Conservation (phyloP, 2,329 filamentous ascomycete species). For the Gremmenia infestans region DNA sequence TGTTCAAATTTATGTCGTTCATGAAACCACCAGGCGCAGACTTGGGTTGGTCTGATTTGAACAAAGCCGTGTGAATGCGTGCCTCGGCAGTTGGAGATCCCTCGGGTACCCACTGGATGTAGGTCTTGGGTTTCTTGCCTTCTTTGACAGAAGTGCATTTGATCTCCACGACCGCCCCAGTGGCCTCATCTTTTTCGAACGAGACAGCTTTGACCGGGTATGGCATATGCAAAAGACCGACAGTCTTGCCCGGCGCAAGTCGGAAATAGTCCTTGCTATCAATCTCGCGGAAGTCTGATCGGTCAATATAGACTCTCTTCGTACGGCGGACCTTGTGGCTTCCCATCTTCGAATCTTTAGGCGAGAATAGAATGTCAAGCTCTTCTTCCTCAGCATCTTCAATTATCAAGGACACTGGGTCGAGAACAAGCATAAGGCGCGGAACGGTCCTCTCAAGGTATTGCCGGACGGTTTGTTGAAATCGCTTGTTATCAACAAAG, state of each 20-base stretch:
- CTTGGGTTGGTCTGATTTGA: conserved; percentile 76
- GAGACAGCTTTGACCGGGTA: conserved; percentile 61
- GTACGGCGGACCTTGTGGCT: conserved; percentile 57
- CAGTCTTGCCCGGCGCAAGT: conserved; percentile 64
- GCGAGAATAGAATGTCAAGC: conserved; percentile 66
- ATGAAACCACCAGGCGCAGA: conserved; percentile 72
- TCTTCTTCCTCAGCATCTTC: conserved; percentile 58
- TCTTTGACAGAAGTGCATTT: conserved; percentile 56
- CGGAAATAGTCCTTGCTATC: conserved; percentile 69
- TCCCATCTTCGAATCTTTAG: conserved; percentile 54
- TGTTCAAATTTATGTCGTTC: conserved; percentile 74
- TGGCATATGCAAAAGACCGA: conserved; percentile 64
- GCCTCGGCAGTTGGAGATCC: conserved; percentile 43
- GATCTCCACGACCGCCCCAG: conserved; percentile 59
- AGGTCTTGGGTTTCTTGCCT: conserved; percentile 63
- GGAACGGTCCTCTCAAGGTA: conserved; percentile 84
- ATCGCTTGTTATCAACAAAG: conserved; percentile 69
- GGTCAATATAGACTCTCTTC: conserved; percentile 75
- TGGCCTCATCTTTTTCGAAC: conserved; percentile 55
- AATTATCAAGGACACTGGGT: conserved; percentile 74
- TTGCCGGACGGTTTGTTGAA: conserved; percentile 74
- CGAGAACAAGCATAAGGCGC: conserved; percentile 81
- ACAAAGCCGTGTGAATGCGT: conserved; percentile 72
- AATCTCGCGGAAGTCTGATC: conserved; percentile 66
- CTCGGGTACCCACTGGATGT: conserved; percentile 81